phyloP scores from a whole-genome alignment of 441 rosid species.

The Monsonia emarginata region DNA sequence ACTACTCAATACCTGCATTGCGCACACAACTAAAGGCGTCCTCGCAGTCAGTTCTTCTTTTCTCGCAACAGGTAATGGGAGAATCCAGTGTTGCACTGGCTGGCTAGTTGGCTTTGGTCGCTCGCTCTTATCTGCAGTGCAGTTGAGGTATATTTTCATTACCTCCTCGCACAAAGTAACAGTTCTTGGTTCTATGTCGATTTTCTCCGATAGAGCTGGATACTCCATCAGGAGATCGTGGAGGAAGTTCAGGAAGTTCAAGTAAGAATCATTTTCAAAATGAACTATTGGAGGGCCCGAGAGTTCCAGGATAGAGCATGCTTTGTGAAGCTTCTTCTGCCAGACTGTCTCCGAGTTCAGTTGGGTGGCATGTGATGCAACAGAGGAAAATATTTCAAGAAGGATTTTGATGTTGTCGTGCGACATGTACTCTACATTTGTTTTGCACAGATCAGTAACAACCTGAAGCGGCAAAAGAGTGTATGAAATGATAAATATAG shows the following conservation, averaged over 20 bases:
- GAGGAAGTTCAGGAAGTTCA: slow-evolving; percentile 56
- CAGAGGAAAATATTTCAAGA: slow-evolving; percentile 44
- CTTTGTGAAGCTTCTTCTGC: slow-evolving; percentile 64
- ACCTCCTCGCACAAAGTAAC: slow-evolving; percentile 49
- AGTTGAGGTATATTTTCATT: slow-evolving; percentile 49
- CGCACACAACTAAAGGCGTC: slow-evolving; percentile 54
- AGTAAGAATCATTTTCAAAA: slow-evolving; percentile 79
- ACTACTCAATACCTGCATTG: slow-evolving; percentile 42
- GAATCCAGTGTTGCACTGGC: slow-evolving; percentile 44
- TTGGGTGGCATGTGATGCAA: slow-evolving; percentile 62
- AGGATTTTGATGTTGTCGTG: slow-evolving; percentile 35
- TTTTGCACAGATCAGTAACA: slow-evolving; percentile 48
- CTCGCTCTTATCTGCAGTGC: neutral
- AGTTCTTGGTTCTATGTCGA: slow-evolving; percentile 47
- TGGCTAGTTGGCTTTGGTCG: neutral
- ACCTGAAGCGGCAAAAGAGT: slow-evolving; percentile 39
- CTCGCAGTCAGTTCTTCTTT: slow-evolving; percentile 82
- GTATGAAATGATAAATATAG: slow-evolving; percentile 7
- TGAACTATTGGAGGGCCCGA: slow-evolving; percentile 75
- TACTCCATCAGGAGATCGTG: slow-evolving; percentile 36
- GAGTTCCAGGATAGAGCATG: slow-evolving; percentile 59
- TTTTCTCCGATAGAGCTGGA: slow-evolving; percentile 36
- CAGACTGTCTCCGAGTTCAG: slow-evolving; percentile 43
- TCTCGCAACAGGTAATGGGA: slow-evolving; percentile 55
- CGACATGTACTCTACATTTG: slow-evolving; percentile 41